Evolutionary conservation across 2,329 filamentous ascomycete species (phyloP), one percentile per base, ranked within the genome.

Genomic region (Xylaria arbuscula): DNA sequence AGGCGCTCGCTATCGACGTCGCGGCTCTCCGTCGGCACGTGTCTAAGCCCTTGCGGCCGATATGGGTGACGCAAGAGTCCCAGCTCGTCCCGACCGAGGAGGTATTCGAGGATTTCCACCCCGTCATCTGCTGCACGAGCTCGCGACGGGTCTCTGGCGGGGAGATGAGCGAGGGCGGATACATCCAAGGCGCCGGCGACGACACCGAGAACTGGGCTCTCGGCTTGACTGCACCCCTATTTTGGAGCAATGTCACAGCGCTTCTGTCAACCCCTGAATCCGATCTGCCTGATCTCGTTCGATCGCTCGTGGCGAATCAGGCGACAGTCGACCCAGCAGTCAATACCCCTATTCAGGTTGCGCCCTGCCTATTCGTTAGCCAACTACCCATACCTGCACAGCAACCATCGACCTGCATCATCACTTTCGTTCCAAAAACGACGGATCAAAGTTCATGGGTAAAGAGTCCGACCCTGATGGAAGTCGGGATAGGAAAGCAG

Each of bases 201-300:
- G 96, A 99, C 78, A 93, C 92, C 13, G 96, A 99, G 83, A 93
- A 93, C 73, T 99, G 96, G 96, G 91, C 94, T 1, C 83, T 87
- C 24, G 93, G 93, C 0, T 86, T 98, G 17, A 96, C 92, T 0
- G 89, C 95, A 0, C 78, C 83, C 0, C 71, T 95, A 0, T 99
- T 97, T 80, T 99, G 96, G 96, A 80, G 80, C 1, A 84, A 97
- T 73, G 83, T 82, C 50, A 82, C 87, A 0, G 47, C 76, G 6
- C 82, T 98, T 11, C 82, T 97, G 22, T 79, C 79, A 0, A 86
- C 90, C 0, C 76, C 86, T 0, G 94, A 98, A 75, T 85, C 88
- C 10, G 88, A 93, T 2, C 79, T 89, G 0, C 84, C 85, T 0
- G 82, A 75, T 1, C 73, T 87, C 9, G 89, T 91, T 10, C 67